Conservation (phyloP, 2,329 filamentous ascomycete genomes). For the Pestalotiopsis sp. region DNA sequence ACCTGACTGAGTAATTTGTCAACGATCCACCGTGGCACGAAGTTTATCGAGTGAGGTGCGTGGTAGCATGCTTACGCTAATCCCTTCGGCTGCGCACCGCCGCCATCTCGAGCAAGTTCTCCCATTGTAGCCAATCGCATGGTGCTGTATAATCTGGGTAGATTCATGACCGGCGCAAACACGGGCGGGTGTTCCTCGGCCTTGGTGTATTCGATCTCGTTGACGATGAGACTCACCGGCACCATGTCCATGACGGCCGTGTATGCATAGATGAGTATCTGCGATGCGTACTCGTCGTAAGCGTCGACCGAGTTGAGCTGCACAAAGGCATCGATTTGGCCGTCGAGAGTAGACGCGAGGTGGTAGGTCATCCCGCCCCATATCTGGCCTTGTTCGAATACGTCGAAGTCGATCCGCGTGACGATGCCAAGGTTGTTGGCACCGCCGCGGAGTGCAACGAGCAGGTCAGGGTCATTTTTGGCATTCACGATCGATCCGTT, state of each 20-base stretch:
- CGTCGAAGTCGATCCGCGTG: slow-evolving; percentile 13
- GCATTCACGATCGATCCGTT: slow-evolving; percentile 15
- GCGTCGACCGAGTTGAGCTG: slow-evolving; percentile 12
- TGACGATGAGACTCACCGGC: slow-evolving; percentile 7
- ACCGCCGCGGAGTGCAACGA: slow-evolving; percentile 18
- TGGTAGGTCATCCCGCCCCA: slow-evolving; percentile 13
- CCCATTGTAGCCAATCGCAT: slow-evolving; percentile 8
- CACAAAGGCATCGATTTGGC: slow-evolving; percentile 7
- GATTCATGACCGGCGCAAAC: not conserved
- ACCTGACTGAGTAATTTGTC: not conserved
- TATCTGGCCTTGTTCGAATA: slow-evolving; percentile 15
- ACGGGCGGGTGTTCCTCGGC: slow-evolving; percentile 6
- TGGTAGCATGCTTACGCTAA: slow-evolving; percentile 13
- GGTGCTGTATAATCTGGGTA: slow-evolving; percentile 5
- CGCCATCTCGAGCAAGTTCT: slow-evolving; percentile 5
- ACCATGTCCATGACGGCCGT: not conserved
- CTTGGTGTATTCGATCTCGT: slow-evolving; percentile 16
- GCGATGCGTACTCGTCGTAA: slow-evolving; percentile 17
- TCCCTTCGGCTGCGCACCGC: slow-evolving; percentile 7
- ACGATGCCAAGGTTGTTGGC: slow-evolving; percentile 18
- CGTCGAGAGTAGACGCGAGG: not conserved
- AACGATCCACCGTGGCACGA: not conserved
- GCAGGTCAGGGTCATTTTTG: slow-evolving; percentile 18
- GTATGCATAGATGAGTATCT: slow-evolving; percentile 11
- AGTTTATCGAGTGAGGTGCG: not conserved